Evolutionary conservation across 2,329 filamentous ascomycete genomes (phyloP), one percentile per base, ranked within the genome.

Genomic region (Alternaria panax): DNA sequence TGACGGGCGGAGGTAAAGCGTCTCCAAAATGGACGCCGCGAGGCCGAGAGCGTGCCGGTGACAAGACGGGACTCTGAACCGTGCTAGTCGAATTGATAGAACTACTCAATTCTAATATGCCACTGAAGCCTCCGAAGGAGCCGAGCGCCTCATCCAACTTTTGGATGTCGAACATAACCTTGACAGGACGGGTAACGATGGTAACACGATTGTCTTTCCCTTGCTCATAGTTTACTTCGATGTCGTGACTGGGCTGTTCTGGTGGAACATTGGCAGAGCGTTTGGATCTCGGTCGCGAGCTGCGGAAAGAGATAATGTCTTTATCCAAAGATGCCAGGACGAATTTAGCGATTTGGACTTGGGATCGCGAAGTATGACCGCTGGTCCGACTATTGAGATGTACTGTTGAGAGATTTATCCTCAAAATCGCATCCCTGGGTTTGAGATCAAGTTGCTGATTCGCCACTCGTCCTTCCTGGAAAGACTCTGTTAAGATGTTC

Each of bases 81-180:
- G 88, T 87, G n/a, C 87, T 85, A 60, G 87, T 90, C 1, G 91
- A 93, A 11, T 90, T 87, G 63, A 96, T 90, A 0, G 94, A 97
- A 59, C 87, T 91, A 63, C 93, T 92, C 75, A 97, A 86, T 69
- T 95, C 96, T 42, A 99, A 81, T 52, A 99, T 90, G 65, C 93
- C 92, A 75, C 93, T 97, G 42, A 99, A 82, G 0, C 95, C 95
- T 34, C 95, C 95, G 78, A 97, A 93, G 84, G 92, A 92, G 56
- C 88, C 87, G 60, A 98, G 88, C 0, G 92, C 92, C 69, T 97
- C 93, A 68, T 98, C 95, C 22, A 98, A 80, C 55, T 87, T 86
- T 64, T 90, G 89, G 16, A 97, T 80, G 72, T 98, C 92, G 40
- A 98, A 79, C 57, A 88, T 86, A 9, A 97, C 76, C 59, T 89